Conservation (phyloP, 768 basidiomycete species). For the Xerocomellus intermedius region DNA sequence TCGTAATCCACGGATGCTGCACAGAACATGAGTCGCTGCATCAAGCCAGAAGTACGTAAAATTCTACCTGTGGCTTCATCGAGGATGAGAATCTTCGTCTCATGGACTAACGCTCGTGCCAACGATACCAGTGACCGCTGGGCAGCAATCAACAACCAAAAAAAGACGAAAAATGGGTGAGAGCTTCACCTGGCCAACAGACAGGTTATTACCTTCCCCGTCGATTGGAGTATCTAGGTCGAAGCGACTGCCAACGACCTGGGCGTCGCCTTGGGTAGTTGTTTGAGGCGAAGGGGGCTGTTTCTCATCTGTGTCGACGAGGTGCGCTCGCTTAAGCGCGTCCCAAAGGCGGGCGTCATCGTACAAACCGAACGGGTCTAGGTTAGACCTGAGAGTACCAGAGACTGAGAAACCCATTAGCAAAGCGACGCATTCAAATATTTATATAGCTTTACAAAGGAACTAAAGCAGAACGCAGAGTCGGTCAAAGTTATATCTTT, state of each 20-base stretch:
- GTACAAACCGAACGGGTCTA: slow-evolving; percentile 83
- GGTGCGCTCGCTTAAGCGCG: slow-evolving; percentile 79
- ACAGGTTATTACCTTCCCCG: slow-evolving; percentile 83
- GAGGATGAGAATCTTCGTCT: slow-evolving; percentile 79
- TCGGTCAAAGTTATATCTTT: not conserved
- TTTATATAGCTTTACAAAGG: slow-evolving; percentile 30
- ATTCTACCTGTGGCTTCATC: slow-evolving; percentile 61
- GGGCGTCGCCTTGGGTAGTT: slow-evolving; percentile 38
- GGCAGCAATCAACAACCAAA: slow-evolving; percentile 33
- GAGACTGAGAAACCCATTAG: slow-evolving; percentile 46
- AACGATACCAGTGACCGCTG: slow-evolving; percentile 83
- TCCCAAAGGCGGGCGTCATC: slow-evolving; percentile 86
- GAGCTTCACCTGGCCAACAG: slow-evolving; percentile 49
- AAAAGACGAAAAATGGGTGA: slow-evolving; percentile 23
- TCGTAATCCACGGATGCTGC: slow-evolving; percentile 84
- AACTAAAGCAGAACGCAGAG: slow-evolving; percentile 29
- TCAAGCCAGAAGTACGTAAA: not conserved
- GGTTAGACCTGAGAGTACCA: slow-evolving; percentile 80
- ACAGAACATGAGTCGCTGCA: not conserved
- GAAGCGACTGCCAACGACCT: slow-evolving; percentile 51
- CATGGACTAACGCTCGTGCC: slow-evolving; percentile 86
- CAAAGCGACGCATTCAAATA: slow-evolving; percentile 3
- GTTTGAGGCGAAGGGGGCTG: slow-evolving; percentile 30
- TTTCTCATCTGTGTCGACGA: slow-evolving; percentile 54
- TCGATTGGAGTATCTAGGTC: slow-evolving; percentile 82